Base-by-base conservation (phyloP, 140 eudicot genomes). In the Stevia rebaudiana region DNA sequence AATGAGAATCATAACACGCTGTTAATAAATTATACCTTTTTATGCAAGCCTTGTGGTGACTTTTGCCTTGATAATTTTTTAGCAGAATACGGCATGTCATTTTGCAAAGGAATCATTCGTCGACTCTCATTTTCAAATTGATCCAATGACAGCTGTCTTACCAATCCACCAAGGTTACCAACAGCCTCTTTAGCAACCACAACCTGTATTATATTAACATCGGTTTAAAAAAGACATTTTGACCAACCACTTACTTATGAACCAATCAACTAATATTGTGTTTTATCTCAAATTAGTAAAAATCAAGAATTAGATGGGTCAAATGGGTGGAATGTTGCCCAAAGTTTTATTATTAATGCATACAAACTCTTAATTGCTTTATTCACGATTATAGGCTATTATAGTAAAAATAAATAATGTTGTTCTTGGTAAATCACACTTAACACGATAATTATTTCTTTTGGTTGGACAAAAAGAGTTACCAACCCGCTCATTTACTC, bases 71-170 rank as follows among this genome's bases (percentile, higher is more conserved):
- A 53, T 71, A 83, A 70, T 63, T 70, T 88, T 78, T 77, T 92
- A 1, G 89, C 73, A 71, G 90, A 78, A 59, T 76, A 43, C 21
- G 95, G 67, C 68, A 70, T 65, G 74, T 92, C 96, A 76, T 65
- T 81, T 24, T 85, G 80, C 54, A 75, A 15, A 22, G 98, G 95
- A 48, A 80, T 52, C 86, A 92, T 88, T 69, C 98, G 74, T 65
- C 98, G 85, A 57, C 96, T 88, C 80, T 92, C 98, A 56, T 92
- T 88, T 79, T 88, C 94, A 76, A 92, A 92, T 60, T 88, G 97
- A 66, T 92, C 95, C 66, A 92, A 71, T 0, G 97, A 83, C 69
- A 92, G 69, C 74, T 88, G 98, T 58, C 96, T 73, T 16, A 92
- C 89, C 80, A 88, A 81, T 22, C 96, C 96, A 68, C 98, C 98